Evolutionary conservation across 2,329 filamentous ascomycete species (phyloP), one percentile per base, ranked within the genome.

Genomic region (Ceratocystis diversiconidia): DNA sequence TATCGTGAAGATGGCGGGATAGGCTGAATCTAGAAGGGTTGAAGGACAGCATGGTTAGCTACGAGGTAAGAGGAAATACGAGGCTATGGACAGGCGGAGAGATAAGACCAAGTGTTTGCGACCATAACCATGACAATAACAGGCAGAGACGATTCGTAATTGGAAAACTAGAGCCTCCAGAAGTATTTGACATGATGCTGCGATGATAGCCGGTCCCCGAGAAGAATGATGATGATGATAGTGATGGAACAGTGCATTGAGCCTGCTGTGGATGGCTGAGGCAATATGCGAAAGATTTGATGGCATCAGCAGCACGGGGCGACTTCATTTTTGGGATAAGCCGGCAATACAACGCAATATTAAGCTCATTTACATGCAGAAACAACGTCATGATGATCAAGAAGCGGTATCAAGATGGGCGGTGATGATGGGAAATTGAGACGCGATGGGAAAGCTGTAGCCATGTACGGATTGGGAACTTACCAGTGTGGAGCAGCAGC

Each of bases 391-490:
- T 63, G 36, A 46, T 17, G 48, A 62, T 67, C 60, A 50, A 61
- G 60, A 65, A 46, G 60, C 28, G 65, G 25, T 52, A 52, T 48
- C 52, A 44, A 32, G 41, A 62, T 50, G 63, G 57, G 46, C 36
- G 62, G 22, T 61, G 63, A 64, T 44, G 50, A 61, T 65, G 44
- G 52, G 50, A 64, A 64, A 60, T 60, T 44, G 63, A 63, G 65
- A 67, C 66, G 66, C 66, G 66, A 65, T 67, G 66, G 36, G n/a
- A 32, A 50, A 55, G 62, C 50, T 63, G 30, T 50, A 52, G 62
- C 62, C 55, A 59, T 19, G 55, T 59, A 59, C 55, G 6, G 55
- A 59, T 59, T 32, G 55, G 55, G 55, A 36, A 59, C 55, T 59
- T 59, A 62, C 61, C 41, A 46, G 36, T 30, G 61, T 62, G 55